Percentiles rank a stretch among this genome's conserved stretches.
Conservation (phyloP, 2,329 filamentous ascomycete species). For the Colletotrichum zoysiae region DNA sequence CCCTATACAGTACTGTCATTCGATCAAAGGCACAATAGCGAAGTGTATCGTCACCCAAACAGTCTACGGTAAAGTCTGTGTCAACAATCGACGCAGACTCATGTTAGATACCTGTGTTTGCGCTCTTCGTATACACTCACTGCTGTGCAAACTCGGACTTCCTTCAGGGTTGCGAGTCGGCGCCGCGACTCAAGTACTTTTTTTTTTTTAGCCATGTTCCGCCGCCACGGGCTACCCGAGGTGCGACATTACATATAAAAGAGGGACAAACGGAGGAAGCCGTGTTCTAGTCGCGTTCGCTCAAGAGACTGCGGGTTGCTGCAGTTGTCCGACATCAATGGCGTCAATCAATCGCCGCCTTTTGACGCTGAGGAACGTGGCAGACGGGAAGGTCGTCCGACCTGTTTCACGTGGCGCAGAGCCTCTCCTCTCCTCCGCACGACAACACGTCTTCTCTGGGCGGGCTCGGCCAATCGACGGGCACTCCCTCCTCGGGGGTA, state of each 20-base stretch:
- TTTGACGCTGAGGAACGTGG: conserved; percentile 22
- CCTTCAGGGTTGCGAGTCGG: neutral
- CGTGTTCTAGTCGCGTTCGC: neutral
- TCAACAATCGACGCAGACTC: neutral
- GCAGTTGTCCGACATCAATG: conserved; percentile 17
- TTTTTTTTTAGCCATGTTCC: neutral
- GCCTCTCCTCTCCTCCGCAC: neutral
- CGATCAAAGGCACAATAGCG: neutral
- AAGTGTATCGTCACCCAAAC: neutral
- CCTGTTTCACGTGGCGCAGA: conserved; percentile 17
- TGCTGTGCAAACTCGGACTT: neutral
- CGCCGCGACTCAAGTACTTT: neutral
- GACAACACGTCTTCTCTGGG: neutral
- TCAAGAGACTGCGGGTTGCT: neutral
- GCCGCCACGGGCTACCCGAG: neutral
- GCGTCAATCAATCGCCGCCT: neutral
- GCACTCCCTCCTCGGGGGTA: neutral
- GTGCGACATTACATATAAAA: too few relatives aligned
- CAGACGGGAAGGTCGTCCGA: conserved; percentile 2
- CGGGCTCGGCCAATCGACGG: neutral
- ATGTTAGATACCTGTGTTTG: neutral
- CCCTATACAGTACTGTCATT: neutral
- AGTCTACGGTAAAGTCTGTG: neutral
- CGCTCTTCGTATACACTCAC: neutral
- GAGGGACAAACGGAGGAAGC: neutral